Percentiles rank a stretch among this genome's conserved stretches.
These are phyloP conservation scores for Ploettnerulaceae sp. DNA, from an alignment of 2,329 filamentous ascomycete species.

Conservation along the genomic window DNA sequence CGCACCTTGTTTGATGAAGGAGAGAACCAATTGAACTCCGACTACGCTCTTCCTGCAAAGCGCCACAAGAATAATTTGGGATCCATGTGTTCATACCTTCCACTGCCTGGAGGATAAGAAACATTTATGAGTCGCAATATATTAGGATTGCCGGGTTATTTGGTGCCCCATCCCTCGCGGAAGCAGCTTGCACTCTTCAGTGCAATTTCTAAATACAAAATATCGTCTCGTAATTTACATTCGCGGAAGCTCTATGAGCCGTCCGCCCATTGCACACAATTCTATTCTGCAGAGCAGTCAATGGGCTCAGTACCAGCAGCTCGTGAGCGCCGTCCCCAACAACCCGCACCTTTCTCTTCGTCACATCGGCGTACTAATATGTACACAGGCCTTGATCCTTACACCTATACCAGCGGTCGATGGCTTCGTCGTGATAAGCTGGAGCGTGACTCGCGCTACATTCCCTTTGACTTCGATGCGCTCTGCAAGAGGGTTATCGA, in stretches of 20 bases:
- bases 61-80: background rate
- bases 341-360: background rate
- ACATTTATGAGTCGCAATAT: background rate
- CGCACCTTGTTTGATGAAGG: no score
- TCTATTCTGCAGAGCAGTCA: background rate
- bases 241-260: background rate
- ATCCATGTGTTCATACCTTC: background rate
- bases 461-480: constrained; percentile 39
- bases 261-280: background rate
- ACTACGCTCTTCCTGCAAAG: background rate
- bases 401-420: constrained; percentile 35
- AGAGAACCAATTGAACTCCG: background rate
- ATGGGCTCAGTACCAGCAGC: background rate
- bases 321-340: background rate
- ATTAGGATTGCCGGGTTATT: background rate
- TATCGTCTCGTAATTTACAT: background rate
- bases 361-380: constrained; percentile 3
- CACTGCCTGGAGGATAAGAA: background rate
- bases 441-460: constrained; percentile 35
- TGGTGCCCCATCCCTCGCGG: background rate
- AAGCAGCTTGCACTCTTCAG: constrained; percentile 2
- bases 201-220: background rate
- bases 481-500: constrained; percentile 37
- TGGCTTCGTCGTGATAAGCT: constrained; percentile 38
- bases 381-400: constrained; percentile 23